Conservation (phyloP, 345 rosid genomes). For the Citropsis articulata region DNA sequence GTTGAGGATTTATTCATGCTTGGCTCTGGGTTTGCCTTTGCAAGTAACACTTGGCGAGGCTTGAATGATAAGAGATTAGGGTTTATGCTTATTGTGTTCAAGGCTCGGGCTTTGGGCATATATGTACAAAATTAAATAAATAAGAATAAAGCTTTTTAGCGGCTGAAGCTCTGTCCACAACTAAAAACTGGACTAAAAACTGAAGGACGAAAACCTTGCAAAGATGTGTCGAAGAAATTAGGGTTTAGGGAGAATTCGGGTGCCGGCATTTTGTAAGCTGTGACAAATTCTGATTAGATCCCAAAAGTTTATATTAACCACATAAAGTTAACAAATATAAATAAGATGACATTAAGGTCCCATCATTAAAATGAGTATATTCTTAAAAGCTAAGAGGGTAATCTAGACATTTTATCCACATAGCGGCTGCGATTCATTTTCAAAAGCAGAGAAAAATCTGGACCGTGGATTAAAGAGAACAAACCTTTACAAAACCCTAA, state of each 20-base stretch:
- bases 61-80: constrained; percentile 38
- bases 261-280: too few relatives aligned
- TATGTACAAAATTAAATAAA: neutral
- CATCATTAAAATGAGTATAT: too few relatives aligned
- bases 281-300: too few relatives aligned
- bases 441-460: neutral
- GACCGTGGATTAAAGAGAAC: neutral
- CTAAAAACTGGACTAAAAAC: too few relatives aligned
- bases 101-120: constrained; percentile 24
- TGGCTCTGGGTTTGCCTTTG: constrained; percentile 27
- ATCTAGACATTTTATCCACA: neutral
- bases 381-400: too few relatives aligned
- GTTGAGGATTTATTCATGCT: constrained; percentile 7
- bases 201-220: too few relatives aligned
- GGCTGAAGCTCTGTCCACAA: neutral
- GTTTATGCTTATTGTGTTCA: constrained; percentile 28
- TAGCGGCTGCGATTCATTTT: neutral
- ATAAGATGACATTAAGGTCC: too few relatives aligned
- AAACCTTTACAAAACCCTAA: neutral
- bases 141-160: neutral
- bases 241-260: neutral
- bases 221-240: neutral
- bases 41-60: constrained; percentile 59
- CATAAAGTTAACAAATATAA: too few relatives aligned
- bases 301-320: too few relatives aligned